Evolutionary conservation across 805 yeast species (phyloP), one percentile per base, ranked within the genome.

Genomic region (Lipomyces sp.): DNA sequence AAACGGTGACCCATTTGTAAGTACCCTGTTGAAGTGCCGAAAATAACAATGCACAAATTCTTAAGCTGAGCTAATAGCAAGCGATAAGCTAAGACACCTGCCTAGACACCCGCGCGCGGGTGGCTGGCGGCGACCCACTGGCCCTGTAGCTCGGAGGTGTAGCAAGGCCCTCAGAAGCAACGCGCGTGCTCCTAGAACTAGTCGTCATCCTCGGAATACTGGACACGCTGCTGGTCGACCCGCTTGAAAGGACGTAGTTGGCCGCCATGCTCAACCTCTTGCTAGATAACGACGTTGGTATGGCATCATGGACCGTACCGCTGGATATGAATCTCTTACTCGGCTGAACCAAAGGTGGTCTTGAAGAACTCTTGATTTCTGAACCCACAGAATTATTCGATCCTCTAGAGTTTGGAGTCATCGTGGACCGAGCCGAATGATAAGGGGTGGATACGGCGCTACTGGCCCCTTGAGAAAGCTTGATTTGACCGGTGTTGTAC

Each of bases 141-240:
- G 48, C 15, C 48, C 48, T 10, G 8, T 15, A 15, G n/a, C 48
- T 24, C 15, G 48, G 48, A 42, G 48, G 48, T 3, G 48, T 42
- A 42, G 48, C 18, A 4, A 13, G 3, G 10, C 15, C 15, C 15
- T 48, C 24, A 4, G 54, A 51, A 32, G 34, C 54, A 29, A 51
- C 34, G 32, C 54, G 54, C 18, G 34, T 24, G 54, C 34, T 51
- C 15, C 30, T 51, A 6, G 54, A 29, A 24, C 54, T 51, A 5
- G 34, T 15, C 4, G 54, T 51, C n/a, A 51, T 32, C 32, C 54
- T 51, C 34, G 54, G 54, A 24, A 51, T 51, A 32, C 15, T 51
- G 54, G 54, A 51, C 8, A 51, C 13, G 6, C 11, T 48, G 30
- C 30, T 48, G 4, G 53, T 48, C 2, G 30, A 7, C 32, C 34